These are phyloP conservation scores for Cyclotella baltica DNA, from an alignment of 108 stramenopile genomes.

Conservation along the genomic window DNA sequence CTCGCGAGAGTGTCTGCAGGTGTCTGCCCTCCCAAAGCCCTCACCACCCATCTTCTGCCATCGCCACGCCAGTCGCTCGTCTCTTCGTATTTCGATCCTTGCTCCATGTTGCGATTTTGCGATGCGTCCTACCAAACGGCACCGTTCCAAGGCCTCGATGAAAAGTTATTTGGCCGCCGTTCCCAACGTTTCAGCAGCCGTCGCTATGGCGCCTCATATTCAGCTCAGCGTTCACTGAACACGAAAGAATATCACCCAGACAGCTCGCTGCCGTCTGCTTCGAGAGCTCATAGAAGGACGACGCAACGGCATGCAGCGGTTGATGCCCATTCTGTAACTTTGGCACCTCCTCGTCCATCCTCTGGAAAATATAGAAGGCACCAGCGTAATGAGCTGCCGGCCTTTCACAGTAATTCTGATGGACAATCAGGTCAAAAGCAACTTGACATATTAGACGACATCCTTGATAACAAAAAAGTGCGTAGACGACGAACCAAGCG, in stretches of 20 bases:
- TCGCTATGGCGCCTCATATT: not conserved
- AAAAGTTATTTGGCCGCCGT: too few species aligned
- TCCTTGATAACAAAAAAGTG: not conserved
- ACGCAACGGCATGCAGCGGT: not conserved
- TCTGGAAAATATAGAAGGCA: not conserved
- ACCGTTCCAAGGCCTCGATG: too few species aligned
- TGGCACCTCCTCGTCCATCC: not conserved
- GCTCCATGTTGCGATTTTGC: too few species aligned
- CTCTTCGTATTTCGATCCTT: too few species aligned
- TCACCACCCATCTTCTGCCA: too few species aligned
- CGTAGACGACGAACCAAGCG: constrained; percentile 3
- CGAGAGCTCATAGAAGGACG: not conserved
- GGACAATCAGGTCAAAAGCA: not conserved
- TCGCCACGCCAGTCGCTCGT: too few species aligned
- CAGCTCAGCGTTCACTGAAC: not conserved
- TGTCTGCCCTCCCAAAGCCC: too few species aligned
- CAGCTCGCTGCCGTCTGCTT: not conserved
- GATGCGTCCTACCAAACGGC: too few species aligned
- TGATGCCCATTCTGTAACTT: too few species aligned
- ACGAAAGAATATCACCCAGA: not conserved
- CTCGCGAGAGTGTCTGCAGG: too few species aligned
- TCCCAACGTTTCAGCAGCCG: not conserved
- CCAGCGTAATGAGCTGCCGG: not conserved
- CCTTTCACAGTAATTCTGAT: not conserved
- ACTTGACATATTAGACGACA: constrained; percentile 1